A percentile compares a stretch with the other conserved stretches of the same genome.
These are phyloP conservation scores for Penicillium fuscoglaucum DNA, from an alignment of 2,329 filamentous ascomycete genomes.

Conservation along the genomic window DNA sequence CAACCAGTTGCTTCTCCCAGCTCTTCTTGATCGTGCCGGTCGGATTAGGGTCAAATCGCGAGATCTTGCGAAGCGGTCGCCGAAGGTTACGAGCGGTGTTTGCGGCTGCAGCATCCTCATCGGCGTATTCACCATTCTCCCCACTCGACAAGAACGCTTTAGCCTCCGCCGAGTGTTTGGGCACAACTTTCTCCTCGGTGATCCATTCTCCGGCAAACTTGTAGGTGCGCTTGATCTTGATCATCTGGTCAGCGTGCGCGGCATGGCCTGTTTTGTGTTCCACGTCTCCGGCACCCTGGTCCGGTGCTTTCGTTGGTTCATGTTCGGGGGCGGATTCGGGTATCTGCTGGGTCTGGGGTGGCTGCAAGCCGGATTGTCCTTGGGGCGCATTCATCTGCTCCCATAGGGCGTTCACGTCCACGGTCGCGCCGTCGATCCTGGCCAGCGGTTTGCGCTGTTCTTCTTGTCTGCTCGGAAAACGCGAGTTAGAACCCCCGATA, in stretches of 20 bases:
- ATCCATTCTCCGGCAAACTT: conserved; percentile 58
- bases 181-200: conserved; percentile 55
- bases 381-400: conserved; percentile 49
- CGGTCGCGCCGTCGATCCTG: conserved; percentile 52
- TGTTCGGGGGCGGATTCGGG: conserved; percentile 12
- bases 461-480: conserved; percentile 40
- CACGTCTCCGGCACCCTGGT: conserved; percentile 12
- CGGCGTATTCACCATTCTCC: conserved; percentile 39
- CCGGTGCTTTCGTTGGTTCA: conserved; percentile 18
- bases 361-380: conserved; percentile 12
- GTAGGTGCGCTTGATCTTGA: conserved; percentile 59
- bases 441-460: conserved; percentile 51
- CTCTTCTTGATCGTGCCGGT: conserved; percentile 45
- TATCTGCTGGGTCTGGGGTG: conserved; percentile 15
- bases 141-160: conserved; percentile 51
- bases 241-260: conserved; percentile 44
- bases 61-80: conserved; percentile 45
- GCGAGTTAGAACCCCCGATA: conserved; percentile 6
- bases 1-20: conserved; percentile 42
- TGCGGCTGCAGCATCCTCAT: conserved; percentile 24
- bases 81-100: conserved; percentile 32
- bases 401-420: conserved; percentile 59
- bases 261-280: conserved; percentile 13
- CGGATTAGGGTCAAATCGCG: conserved; percentile 50
- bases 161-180: conserved; percentile 56